Evolutionary conservation across 257 asterid species (phyloP).

Genomic region (Capsicum rhomboideum): DNA sequence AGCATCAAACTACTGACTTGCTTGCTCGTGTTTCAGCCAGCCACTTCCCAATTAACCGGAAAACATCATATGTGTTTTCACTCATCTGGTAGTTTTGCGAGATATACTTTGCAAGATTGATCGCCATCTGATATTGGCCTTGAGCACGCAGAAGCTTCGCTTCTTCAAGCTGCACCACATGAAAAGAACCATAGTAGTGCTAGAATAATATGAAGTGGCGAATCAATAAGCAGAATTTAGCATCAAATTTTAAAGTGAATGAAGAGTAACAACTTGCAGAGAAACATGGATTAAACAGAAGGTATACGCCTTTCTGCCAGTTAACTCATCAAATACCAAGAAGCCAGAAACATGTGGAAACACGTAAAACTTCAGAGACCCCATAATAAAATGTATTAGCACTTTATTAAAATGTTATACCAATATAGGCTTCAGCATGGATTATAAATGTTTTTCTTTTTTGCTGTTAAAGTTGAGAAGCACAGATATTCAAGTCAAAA

Average conservation of each 20-base stretch:
- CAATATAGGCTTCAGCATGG: neutral
- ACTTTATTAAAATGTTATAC: neutral
- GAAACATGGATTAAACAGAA: neutral
- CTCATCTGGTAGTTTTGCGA: slow-evolving; percentile 50
- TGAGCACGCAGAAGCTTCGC: slow-evolving; percentile 96
- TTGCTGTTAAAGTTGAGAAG: neutral
- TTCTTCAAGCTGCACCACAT: slow-evolving; percentile 69
- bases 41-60: slow-evolving; percentile 94
- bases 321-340: neutral
- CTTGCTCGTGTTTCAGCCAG: slow-evolving; percentile 93
- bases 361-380: neutral
- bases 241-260: neutral
- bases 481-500: no score
- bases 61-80: slow-evolving; percentile 68
- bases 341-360: neutral
- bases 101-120: slow-evolving; percentile 85
- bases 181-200: neutral
- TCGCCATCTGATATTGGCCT: slow-evolving; percentile 94
- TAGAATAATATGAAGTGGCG: neutral
- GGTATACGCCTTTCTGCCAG: neutral
- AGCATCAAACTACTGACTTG: slow-evolving; percentile 51
- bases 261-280: neutral
- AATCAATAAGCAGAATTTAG: neutral
- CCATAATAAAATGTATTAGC: neutral
- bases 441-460: neutral